Conservation (phyloP, 306 rosid genomes). For the Acacia confusa region DNA sequence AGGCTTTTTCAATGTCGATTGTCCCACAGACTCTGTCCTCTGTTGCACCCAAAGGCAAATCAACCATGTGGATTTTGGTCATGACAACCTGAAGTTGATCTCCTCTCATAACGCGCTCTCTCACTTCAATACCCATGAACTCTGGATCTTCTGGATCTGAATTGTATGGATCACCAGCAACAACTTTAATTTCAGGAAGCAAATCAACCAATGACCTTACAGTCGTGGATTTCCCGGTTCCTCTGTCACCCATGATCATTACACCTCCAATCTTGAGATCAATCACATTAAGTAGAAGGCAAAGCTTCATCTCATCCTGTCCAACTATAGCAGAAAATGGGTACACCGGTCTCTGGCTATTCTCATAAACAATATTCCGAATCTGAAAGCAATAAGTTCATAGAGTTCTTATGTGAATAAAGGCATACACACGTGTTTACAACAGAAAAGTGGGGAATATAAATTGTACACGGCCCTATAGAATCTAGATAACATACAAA, state of each 20-base stretch:
- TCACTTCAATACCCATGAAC: conserved; percentile 83
- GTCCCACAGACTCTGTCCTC: conserved; percentile 98
- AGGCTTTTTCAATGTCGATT: conserved; percentile 94
- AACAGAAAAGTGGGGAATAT: background rate
- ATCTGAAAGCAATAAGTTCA: conserved; percentile 46
- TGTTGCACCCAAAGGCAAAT: conserved; percentile 92
- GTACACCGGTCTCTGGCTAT: conserved; percentile 88
- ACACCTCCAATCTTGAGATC: conserved; percentile 97
- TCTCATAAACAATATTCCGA: conserved; percentile 46
- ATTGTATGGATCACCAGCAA: conserved; percentile 86
- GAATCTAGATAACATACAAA: background rate
- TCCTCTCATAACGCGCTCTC: conserved; percentile 66
- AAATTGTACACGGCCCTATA: background rate
- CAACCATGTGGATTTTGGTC: conserved; percentile 93
- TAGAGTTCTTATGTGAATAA: conserved; percentile 4
- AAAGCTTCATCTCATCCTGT: conserved; percentile 97
- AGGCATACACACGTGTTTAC: background rate
- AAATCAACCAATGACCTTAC: conserved; percentile 88
- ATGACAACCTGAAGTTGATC: conserved; percentile 58
- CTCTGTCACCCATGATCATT: conserved; percentile 98
- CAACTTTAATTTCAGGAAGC: conserved; percentile 87
- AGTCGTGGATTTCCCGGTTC: conserved; percentile 90
- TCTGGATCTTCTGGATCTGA: conserved; percentile 96
- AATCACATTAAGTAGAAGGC: conserved; percentile 88
- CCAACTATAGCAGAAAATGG: conserved; percentile 95